Evolutionary conservation across 2,329 filamentous ascomycete genomes (phyloP).

Genomic region (Aciculosporium take): DNA sequence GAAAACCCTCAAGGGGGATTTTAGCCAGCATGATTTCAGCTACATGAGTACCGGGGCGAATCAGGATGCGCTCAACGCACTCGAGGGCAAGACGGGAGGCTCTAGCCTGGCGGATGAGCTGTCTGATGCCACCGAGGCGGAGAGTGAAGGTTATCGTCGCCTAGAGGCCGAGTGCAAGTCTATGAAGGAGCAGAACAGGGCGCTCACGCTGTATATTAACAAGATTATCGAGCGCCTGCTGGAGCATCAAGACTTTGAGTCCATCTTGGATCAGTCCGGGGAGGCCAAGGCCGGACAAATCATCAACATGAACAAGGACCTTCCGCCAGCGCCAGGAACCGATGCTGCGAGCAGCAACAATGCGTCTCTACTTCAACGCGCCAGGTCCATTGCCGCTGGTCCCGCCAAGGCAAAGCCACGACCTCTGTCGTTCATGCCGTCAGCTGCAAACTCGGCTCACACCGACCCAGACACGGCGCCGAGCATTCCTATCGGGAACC

Average conservation of each 20-base stretch:
- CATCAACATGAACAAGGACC: conserved; percentile 62
- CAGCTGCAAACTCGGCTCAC: conserved; percentile 26
- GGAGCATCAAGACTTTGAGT: conserved; percentile 88
- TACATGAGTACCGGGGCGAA: conserved; percentile 45
- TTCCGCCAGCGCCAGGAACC: conserved; percentile 49
- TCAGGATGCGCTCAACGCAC: conserved; percentile 48
- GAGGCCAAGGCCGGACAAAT: conserved; percentile 25
- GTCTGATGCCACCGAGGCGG: conserved; percentile 49
- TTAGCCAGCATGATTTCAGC: conserved; percentile 69
- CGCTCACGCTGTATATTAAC: conserved; percentile 93
- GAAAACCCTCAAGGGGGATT: conserved; percentile 89
- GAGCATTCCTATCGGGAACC: conserved; percentile 54
- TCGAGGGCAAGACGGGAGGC: conserved; percentile 39
- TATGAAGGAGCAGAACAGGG: conserved; percentile 90
- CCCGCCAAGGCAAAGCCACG: conserved; percentile 32
- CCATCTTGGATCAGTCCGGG: conserved; percentile 72
- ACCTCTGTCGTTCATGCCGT: conserved; percentile 44
- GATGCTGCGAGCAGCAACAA: conserved; percentile 25
- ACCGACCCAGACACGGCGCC: conserved; percentile 61
- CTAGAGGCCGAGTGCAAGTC: conserved; percentile 67
- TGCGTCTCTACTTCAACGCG: conserved; percentile 41
- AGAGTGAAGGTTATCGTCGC: conserved; percentile 47
- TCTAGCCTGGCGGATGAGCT: conserved; percentile 79
- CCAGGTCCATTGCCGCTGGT: conserved; percentile 45
- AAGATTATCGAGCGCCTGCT: conserved; percentile 94